Evolutionary conservation across 2,329 filamentous ascomycete genomes (phyloP).

Genomic region (Verticillium tricorpus): DNA sequence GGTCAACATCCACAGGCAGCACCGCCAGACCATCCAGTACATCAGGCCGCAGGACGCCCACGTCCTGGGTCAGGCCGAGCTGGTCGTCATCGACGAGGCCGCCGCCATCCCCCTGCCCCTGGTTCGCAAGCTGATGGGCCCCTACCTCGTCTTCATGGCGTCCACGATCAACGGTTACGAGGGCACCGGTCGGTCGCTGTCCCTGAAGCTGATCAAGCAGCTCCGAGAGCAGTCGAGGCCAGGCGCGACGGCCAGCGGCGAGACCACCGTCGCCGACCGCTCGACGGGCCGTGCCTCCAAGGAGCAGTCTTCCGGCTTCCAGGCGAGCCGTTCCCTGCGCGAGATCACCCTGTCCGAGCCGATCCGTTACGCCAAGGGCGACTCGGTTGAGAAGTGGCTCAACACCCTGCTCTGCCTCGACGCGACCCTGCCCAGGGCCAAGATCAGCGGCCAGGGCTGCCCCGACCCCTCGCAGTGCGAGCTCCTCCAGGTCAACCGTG

Average conservation of each 20-base stretch:
- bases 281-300: conserved; percentile 71
- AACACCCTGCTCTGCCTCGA: conserved; percentile 93
- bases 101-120: conserved; percentile 92
- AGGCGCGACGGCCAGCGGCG: conserved; percentile 47
- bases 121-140: conserved; percentile 90
- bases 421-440: conserved; percentile 78
- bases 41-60: conserved; percentile 96
- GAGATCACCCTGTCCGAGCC: conserved; percentile 93
- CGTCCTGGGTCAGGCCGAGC: conserved; percentile 87
- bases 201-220: conserved; percentile 94
- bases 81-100: conserved; percentile 95
- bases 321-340: conserved; percentile 72
- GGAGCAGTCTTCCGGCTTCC: conserved; percentile 50
- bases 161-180: conserved; percentile 99
- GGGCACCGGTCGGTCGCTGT: conserved; percentile 90
- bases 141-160: conserved; percentile 97
- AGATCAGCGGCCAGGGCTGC: conserved; percentile 68
- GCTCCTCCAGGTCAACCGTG: conserved; percentile 88
- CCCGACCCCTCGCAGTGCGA: conserved; percentile 91
- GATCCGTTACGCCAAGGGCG: conserved; percentile 88
- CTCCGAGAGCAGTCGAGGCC: conserved; percentile 85
- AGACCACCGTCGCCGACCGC: conserved; percentile 69
- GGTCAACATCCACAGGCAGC: conserved; percentile 91
- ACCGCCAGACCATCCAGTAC: conserved; percentile 97
- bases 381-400: conserved; percentile 92